phyloP scores from a whole-genome alignment of 2,329 filamentous ascomycete species.

The Talaromyces sp. region DNA sequence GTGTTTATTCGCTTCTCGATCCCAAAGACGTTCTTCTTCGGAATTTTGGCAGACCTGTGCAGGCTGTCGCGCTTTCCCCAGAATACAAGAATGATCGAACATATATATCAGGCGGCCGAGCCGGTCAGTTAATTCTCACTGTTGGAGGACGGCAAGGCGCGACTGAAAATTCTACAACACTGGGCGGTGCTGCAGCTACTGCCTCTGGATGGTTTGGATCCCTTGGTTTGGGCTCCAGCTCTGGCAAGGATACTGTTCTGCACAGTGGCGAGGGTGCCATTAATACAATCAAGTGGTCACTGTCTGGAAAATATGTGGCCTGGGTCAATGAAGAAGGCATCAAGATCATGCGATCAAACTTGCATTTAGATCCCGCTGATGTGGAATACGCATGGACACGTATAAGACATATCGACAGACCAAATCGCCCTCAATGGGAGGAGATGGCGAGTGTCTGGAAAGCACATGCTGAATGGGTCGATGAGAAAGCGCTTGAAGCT shows the following conservation, averaged over 20 bases:
- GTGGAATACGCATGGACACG: constrained; percentile 87
- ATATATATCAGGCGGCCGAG: constrained; percentile 85
- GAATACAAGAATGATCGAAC: constrained; percentile 85
- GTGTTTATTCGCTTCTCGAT: constrained; percentile 80
- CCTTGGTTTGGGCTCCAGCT: constrained; percentile 72
- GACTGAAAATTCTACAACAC: constrained; percentile 79
- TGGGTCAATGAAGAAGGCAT: constrained; percentile 98
- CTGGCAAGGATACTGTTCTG: constrained; percentile 76
- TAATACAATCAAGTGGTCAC: constrained; percentile 87
- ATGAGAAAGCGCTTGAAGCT: constrained; percentile 70
- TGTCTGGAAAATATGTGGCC: constrained; percentile 84
- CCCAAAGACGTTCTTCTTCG: constrained; percentile 83
- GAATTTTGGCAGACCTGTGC: constrained; percentile 89
- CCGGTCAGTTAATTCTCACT: constrained; percentile 82
- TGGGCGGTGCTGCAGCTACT: constrained; percentile 65
- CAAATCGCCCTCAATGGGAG: constrained; percentile 82
- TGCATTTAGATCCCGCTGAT: constrained; percentile 71
- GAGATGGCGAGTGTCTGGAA: constrained; percentile 97
- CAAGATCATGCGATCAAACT: constrained; percentile 90
- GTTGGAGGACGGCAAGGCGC: constrained; percentile 72
- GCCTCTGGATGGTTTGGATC: constrained; percentile 88
- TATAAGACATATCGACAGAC: constrained; percentile 85
- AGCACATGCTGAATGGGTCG: constrained; percentile 85
- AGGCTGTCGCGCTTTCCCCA: constrained; percentile 88
- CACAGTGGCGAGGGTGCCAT: constrained; percentile 92